phyloP scores from a whole-genome alignment of 176 grass and related monocot genomes.

The Oryza officinalis region DNA sequence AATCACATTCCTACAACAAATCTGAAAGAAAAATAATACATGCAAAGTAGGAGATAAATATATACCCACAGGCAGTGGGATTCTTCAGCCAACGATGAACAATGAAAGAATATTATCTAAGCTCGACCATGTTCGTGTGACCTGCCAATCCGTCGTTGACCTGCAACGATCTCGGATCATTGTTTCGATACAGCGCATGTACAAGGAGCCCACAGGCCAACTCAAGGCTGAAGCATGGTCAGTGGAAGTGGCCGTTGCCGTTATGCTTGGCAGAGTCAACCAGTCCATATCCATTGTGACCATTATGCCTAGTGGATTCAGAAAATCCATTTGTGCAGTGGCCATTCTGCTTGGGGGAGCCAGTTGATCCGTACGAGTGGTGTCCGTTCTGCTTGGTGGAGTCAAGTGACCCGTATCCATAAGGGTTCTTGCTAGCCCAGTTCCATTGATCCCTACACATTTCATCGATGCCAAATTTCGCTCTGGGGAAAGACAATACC shows the following conservation, averaged over 20 bases:
- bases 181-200: slow-evolving; percentile 33
- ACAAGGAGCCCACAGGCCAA: slow-evolving; percentile 32
- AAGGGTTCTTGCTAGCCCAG: slow-evolving; percentile 85
- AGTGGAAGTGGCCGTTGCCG: slow-evolving; percentile 36
- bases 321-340: slow-evolving; percentile 19
- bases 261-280: slow-evolving; percentile 28
- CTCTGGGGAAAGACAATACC: slow-evolving; percentile 42
- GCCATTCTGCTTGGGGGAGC: slow-evolving; percentile 31
- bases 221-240: slow-evolving; percentile 2
- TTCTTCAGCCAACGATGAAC: slow-evolving; percentile 16
- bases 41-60: slow-evolving; percentile 3
- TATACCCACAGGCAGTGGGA: slow-evolving; percentile 28
- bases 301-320: slow-evolving; percentile 26
- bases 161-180: slow-evolving; percentile 11
- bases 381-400: slow-evolving; percentile 46
- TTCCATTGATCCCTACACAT: slow-evolving; percentile 87
- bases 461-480: slow-evolving; percentile 72
- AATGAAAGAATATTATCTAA: slow-evolving; percentile 29
- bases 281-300: slow-evolving; percentile 29
- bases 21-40: slow-evolving; percentile 7
- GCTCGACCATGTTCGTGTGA: slow-evolving; percentile 3
- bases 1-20: slow-evolving; percentile 40
- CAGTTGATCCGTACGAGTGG: slow-evolving; percentile 36
- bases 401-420: slow-evolving; percentile 54
- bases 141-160: slow-evolving; percentile 17